phyloP scores from a whole-genome alignment of 768 basidiomycete species.

The Tricholoma furcatifolium region DNA sequence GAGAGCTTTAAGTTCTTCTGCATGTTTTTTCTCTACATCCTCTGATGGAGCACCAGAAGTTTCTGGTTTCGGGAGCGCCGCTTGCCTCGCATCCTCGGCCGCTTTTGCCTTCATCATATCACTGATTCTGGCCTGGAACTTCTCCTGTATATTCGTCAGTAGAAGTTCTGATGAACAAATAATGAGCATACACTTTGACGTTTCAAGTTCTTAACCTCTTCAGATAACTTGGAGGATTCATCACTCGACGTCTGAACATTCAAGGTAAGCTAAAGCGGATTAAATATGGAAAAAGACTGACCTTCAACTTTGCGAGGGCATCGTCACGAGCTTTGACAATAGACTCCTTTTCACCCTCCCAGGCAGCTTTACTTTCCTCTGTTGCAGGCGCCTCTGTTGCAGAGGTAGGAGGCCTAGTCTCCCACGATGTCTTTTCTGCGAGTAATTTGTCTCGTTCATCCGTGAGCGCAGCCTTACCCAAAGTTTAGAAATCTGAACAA shows the following conservation, averaged over 20 bases:
- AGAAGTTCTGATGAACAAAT: slow-evolving; percentile 1
- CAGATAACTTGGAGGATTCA: slow-evolving; percentile 40
- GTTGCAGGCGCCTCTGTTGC: slow-evolving; percentile 19
- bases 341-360: slow-evolving; percentile 62
- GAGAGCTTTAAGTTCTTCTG: slow-evolving; percentile 56
- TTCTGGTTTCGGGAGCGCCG: slow-evolving; percentile 25
- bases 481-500: slow-evolving; percentile 1
- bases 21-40: slow-evolving; percentile 51
- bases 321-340: slow-evolving; percentile 59
- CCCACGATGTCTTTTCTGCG: slow-evolving; percentile 54
- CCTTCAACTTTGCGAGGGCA: slow-evolving; percentile 59
- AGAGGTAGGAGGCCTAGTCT: slow-evolving; percentile 25
- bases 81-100: slow-evolving; percentile 46
- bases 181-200: slow-evolving; percentile 36
- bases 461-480: slow-evolving; percentile 45
- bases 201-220: slow-evolving; percentile 43
- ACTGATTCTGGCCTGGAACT: slow-evolving; percentile 53
- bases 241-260: slow-evolving; percentile 36
- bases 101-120: slow-evolving; percentile 52
- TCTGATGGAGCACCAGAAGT: slow-evolving; percentile 22
- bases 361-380: slow-evolving; percentile 33
- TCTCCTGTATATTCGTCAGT: slow-evolving; percentile 43
- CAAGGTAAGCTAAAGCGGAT: slow-evolving; percentile 3
- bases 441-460: slow-evolving; percentile 63
- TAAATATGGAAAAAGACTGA: slow-evolving; percentile 19